Evolutionary conservation across 176 grass and related monocot species (phyloP), one percentile per base, ranked within the genome.

Genomic region (Zea luxurians): DNA sequence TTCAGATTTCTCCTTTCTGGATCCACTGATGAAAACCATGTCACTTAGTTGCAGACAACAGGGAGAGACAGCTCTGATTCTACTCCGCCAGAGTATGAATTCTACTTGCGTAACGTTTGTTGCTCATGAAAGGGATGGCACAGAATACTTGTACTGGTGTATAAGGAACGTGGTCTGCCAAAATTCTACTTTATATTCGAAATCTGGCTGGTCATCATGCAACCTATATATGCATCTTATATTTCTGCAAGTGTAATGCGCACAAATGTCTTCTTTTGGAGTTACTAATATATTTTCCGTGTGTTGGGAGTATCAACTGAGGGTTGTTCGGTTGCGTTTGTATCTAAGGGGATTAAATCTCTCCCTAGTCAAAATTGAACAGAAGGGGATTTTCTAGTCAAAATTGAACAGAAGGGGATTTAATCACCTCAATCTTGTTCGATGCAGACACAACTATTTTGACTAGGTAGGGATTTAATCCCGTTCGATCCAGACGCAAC

Each of bases 101-200:
- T 59, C 55, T 21, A 59, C 54, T 48, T 48, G 47, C 10, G 40
- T n/a, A n/a, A n/a, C n/a, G n/a, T n/a, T n/a, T n/a, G n/a, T n/a
- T n/a, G n/a, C n/a, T n/a, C n/a, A n/a, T 68, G 50, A 9, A 79
- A 69, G 5, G 54, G 6, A 68, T 78, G 34, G 20, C 5, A 61
- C 49, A 46, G 15, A 27, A 27, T 60, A 60, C 4, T 61, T 62
- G 15, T 37, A 43, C 34, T 48, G 17, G 4, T 82, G 36, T 18
- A 67, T 47, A 60, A 48, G 11, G 53, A 81, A 20, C 10, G 45
- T 38, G 1, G 4, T 17, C 16, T 70, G 4, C 17, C 18, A 70
- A 40, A 78, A 12, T 40, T 64, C 17, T 74, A 36, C 37, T 37
- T 41, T 38, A 0, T 40, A 35, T 72, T 42, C 18, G 1, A 82